Conservation (phyloP, 345 rosid species). For the Eucalyptus rudis region DNA sequence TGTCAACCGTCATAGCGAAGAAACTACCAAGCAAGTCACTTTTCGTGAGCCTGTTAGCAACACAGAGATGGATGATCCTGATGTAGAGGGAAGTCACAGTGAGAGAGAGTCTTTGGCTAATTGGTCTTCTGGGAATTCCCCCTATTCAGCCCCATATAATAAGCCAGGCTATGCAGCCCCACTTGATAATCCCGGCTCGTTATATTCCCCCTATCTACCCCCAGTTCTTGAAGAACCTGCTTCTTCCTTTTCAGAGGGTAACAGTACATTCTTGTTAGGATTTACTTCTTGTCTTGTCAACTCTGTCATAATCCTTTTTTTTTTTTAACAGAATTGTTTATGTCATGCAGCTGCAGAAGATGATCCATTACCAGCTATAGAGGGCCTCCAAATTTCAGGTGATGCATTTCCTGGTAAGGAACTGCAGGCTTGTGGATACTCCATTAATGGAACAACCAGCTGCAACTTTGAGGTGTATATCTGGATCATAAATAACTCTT, state of each 20-base stretch:
- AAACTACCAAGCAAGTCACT: slow-evolving; percentile 49
- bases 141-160: slow-evolving; percentile 12
- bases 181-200: slow-evolving; percentile 47
- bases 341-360: slow-evolving; percentile 64
- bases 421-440: slow-evolving; percentile 85
- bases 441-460: slow-evolving; percentile 94
- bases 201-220: slow-evolving; percentile 53
- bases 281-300: background rate
- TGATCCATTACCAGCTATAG: slow-evolving; percentile 80
- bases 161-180: background rate
- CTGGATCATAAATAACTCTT: background rate
- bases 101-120: slow-evolving; percentile 40
- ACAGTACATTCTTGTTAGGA: background rate
- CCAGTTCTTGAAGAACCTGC: slow-evolving; percentile 90
- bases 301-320: background rate
- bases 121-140: slow-evolving; percentile 44
- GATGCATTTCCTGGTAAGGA: slow-evolving; percentile 93
- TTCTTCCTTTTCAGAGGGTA: slow-evolving; percentile 93
- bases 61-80: slow-evolving; percentile 51
- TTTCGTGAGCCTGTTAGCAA: slow-evolving; percentile 73
- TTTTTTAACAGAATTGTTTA: background rate
- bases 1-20: slow-evolving; percentile 19
- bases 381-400: slow-evolving; percentile 84
- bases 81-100: slow-evolving; percentile 34
- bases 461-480: slow-evolving; percentile 93